Conservation (phyloP, 768 basidiomycete genomes). For the Kwoniella heveanensis region DNA sequence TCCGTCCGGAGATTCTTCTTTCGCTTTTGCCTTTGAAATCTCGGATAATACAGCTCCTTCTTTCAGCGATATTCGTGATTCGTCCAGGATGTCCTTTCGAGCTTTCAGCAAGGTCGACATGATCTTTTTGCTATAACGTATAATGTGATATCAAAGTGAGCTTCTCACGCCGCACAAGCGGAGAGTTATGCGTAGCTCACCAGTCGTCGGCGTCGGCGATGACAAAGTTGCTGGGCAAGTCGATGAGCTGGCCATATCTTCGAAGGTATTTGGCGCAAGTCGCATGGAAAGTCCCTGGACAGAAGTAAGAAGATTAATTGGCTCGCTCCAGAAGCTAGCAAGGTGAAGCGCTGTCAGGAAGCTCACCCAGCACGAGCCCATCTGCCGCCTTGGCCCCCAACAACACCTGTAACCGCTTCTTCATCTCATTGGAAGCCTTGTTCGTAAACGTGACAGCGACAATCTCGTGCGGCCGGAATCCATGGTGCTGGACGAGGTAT, state of each 20-base stretch:
- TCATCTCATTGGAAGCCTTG: constrained; percentile 87
- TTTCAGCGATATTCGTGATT: constrained; percentile 61
- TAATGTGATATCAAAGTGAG: background rate
- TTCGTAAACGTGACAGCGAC: constrained; percentile 75
- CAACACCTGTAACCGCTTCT: constrained; percentile 66
- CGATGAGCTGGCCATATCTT: constrained; percentile 64
- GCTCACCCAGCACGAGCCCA: constrained; percentile 61
- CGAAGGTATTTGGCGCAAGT: constrained; percentile 73
- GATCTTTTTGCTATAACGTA: constrained; percentile 66
- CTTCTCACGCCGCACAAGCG: background rate
- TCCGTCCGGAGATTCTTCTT: constrained; percentile 64
- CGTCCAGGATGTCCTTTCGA: constrained; percentile 61
- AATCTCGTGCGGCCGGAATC: constrained; percentile 50
- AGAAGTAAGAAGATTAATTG: constrained; percentile 36
- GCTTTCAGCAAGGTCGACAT: constrained; percentile 65
- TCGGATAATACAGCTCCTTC: constrained; percentile 63
- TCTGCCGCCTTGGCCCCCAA: constrained; percentile 66
- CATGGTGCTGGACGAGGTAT: constrained; percentile 51
- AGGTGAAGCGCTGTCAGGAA: no score
- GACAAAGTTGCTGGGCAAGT: constrained; percentile 72
- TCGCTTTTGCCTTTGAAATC: constrained; percentile 74
- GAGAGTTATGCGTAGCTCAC: constrained; percentile 57
- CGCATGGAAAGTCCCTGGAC: constrained; percentile 76
- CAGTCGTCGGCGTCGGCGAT: constrained; percentile 80
- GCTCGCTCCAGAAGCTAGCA: no score